These are phyloP conservation scores for Fusarium cicatricum DNA, from an alignment of 2,329 filamentous ascomycete genomes.

Conservation along the genomic window DNA sequence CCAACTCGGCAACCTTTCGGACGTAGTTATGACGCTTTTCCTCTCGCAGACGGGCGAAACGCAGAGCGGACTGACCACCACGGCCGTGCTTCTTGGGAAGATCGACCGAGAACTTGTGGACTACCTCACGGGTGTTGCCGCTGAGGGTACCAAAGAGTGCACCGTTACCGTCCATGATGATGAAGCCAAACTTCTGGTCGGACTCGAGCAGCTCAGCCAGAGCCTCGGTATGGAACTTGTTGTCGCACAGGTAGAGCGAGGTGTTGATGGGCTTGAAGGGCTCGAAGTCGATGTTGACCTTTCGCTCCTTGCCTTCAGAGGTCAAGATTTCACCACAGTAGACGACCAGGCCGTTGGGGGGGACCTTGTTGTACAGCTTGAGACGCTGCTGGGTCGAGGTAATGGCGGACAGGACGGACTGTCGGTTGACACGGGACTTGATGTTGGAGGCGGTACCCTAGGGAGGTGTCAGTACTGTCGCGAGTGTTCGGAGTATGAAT, in stretches of 20 bases:
- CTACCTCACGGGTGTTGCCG: conserved; percentile 94
- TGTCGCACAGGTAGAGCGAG: conserved; percentile 98
- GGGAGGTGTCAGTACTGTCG: conserved; percentile 31
- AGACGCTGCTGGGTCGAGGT: conserved; percentile 99
- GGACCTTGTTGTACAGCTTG: conserved; percentile 99
- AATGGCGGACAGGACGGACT: conserved; percentile 97
- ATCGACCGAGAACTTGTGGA: conserved; percentile 99
- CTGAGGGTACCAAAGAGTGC: conserved; percentile 96
- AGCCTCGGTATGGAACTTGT: conserved; percentile 99
- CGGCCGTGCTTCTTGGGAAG: conserved; percentile 99
- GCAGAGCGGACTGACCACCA: conserved; percentile 99
- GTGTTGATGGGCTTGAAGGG: conserved; percentile 99
- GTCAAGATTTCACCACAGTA: conserved; percentile 99
- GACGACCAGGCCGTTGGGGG: conserved; percentile 94
- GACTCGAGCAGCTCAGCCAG: conserved; percentile 97
- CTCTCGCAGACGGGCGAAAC: conserved; percentile 99
- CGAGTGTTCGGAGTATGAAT: background rate
- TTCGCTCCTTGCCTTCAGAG: conserved; percentile 96
- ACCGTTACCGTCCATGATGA: conserved; percentile 99
- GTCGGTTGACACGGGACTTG: conserved; percentile 98
- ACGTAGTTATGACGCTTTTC: conserved; percentile 99
- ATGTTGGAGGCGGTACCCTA: conserved; percentile 99
- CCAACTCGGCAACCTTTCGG: conserved; percentile 96
- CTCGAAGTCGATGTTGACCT: conserved; percentile 99
- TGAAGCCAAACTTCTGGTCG: conserved; percentile 99